phyloP scores from a whole-genome alignment of 2,329 filamentous ascomycete genomes.

The Colletotrichum paranaense region DNA sequence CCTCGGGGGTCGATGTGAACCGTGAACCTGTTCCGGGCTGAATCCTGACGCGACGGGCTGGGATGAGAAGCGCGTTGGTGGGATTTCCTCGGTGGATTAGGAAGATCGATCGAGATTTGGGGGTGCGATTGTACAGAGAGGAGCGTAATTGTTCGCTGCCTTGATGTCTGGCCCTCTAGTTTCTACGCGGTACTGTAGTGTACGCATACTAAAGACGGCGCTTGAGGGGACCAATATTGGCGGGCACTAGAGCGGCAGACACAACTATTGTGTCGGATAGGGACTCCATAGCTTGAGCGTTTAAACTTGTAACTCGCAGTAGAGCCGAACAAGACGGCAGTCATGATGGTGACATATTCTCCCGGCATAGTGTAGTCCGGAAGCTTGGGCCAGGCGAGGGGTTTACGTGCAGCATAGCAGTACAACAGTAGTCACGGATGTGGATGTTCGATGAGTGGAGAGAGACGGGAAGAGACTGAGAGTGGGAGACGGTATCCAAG shows the following conservation, averaged over 20 bases:
- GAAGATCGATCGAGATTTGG: slow-evolving; percentile 14
- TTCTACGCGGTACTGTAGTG: background rate
- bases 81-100: slow-evolving; percentile 13
- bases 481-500: background rate
- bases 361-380: background rate
- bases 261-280: background rate
- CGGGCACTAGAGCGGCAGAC: background rate
- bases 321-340: background rate
- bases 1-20: background rate
- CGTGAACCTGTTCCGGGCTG: background rate
- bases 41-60: background rate
- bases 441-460: background rate
- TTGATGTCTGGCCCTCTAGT: background rate
- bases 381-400: background rate
- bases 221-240: background rate
- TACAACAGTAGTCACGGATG: too few relatives aligned
- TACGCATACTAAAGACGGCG: background rate
- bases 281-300: background rate
- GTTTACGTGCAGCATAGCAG: background rate
- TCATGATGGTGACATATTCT: slow-evolving; percentile 8
- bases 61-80: slow-evolving; percentile 3
- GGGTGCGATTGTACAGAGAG: background rate
- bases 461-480: background rate
- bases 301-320: background rate
- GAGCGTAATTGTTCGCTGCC: background rate